Base-by-base conservation (phyloP, 441 rosid genomes). In the Erodium chrysanthum region DNA sequence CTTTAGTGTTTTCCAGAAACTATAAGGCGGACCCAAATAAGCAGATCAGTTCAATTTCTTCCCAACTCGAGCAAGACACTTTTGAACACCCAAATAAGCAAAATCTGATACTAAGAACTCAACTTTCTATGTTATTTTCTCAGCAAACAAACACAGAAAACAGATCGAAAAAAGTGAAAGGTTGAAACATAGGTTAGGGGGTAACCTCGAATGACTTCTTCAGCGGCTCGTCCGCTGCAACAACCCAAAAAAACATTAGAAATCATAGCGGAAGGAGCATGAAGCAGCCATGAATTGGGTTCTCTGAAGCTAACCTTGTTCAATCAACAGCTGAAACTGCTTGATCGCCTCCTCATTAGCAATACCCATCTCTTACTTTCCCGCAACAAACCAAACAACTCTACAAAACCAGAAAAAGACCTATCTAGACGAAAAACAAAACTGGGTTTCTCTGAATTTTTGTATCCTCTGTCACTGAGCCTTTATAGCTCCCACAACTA, bases 211-310 rank as follows among this genome's bases (percentile, higher is more conserved):
- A 93, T 67, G 94, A 83, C 54, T 69, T 69, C 84, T 80, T 88
- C 69, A 86, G 68, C 42, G 86, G 60, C 71, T 86, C 97, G 75
- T 89, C 96, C 58, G 85, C 98, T 91, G 91, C 68, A 68, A 75
- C 69, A 74, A 11, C 46, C 46, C 46, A 50, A 7, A 20, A 68
- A 25, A 6, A 21, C 58, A 56, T 70, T 4, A 71, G 73, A 8
- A 44, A 65, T 35, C 22, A 40, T 56, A 71, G 68, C 77, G 42
- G 76, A 2, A 70, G 63, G 44, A 63, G 66, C 54, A 66, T 37
- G 35, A 59, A 29, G 66, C 17, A 48, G 72, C 58, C 73, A 7
- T 25, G 22, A 68, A 64, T 7, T 31, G 63, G 73, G 70, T 31
- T 14, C 58, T 58, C 61, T 58, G 66, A 66, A 72, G 76, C 86